Evolutionary conservation across 1,284 basidiomycete species (phyloP).

Genomic region (Marasmius fiardii): DNA sequence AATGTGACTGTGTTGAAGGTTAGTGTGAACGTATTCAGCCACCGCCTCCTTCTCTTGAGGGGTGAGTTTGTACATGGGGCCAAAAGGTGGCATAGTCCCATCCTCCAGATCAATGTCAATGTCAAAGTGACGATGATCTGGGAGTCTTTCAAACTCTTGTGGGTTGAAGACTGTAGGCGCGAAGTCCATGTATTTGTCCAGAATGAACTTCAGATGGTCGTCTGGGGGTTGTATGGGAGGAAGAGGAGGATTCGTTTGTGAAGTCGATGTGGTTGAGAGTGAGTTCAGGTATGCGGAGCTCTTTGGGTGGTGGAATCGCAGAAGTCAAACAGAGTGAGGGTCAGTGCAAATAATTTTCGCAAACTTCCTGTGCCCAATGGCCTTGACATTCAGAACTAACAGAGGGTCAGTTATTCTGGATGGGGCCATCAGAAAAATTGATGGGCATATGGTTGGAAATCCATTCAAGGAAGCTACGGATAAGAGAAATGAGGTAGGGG

Average conservation of each 20-base stretch:
- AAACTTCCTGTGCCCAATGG: not conserved
- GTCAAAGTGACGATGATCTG: constrained; percentile 2
- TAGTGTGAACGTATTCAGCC: too few species aligned
- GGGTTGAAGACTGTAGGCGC: constrained; percentile 6
- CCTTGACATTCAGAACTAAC: too few species aligned
- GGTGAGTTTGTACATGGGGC: too few species aligned
- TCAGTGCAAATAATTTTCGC: not conserved
- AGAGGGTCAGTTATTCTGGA: not conserved
- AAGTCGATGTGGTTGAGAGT: not conserved
- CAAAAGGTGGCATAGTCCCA: constrained; percentile 7
- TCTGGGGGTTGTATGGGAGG: not conserved
- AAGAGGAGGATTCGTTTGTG: not conserved
- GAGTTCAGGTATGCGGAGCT: not conserved
- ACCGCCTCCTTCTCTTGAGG: too few species aligned
- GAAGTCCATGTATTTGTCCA: not conserved
- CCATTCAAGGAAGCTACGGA: too few species aligned
- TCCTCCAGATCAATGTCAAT: constrained; percentile 12
- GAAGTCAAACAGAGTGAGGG: not conserved
- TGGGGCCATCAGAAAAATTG: not conserved
- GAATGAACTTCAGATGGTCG: not conserved
- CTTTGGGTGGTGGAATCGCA: not conserved
- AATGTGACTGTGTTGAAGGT: too few species aligned
- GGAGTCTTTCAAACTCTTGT: constrained; percentile 1
- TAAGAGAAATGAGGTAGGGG: not conserved
- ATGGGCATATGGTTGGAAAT: not conserved